These are phyloP conservation scores for Castanea crenata DNA, from an alignment of 306 rosid species.

Conservation along the genomic window DNA sequence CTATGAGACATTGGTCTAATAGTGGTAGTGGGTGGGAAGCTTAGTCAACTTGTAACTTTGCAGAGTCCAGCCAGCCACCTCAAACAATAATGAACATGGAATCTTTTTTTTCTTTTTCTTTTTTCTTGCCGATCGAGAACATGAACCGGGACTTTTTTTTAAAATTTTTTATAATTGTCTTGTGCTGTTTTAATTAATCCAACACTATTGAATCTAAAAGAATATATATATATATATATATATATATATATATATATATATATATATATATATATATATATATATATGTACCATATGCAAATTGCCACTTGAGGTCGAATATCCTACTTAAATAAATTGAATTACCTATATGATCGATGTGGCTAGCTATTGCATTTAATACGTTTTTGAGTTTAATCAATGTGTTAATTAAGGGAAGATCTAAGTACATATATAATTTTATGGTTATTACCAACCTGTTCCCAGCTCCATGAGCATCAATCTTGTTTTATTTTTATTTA, in stretches of 20 bases:
- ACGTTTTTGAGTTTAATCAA: not conserved
- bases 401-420: too few relatives aligned
- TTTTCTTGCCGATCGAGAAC: not conserved
- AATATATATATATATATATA: not conserved
- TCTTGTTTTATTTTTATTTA: too few relatives aligned
- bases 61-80: not conserved
- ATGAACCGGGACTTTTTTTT: not conserved
- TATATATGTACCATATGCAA: not conserved
- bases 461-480: too few relatives aligned
- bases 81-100: not conserved
- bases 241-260: not conserved
- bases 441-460: too few relatives aligned
- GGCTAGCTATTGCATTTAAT: not conserved
- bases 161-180: not conserved
- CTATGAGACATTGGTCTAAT: not conserved
- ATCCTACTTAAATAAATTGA: not conserved
- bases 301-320: not conserved
- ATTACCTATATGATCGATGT: not conserved
- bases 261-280: not conserved
- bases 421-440: too few relatives aligned
- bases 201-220: not conserved
- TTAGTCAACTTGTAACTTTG: slow-evolving; percentile 4
- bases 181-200: not conserved
- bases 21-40: slow-evolving; percentile 10
- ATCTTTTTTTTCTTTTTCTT: not conserved